Evolutionary conservation across 768 basidiomycete genomes (phyloP), one percentile per base, ranked within the genome.

Genomic region (Panaeolus papilionaceus): DNA sequence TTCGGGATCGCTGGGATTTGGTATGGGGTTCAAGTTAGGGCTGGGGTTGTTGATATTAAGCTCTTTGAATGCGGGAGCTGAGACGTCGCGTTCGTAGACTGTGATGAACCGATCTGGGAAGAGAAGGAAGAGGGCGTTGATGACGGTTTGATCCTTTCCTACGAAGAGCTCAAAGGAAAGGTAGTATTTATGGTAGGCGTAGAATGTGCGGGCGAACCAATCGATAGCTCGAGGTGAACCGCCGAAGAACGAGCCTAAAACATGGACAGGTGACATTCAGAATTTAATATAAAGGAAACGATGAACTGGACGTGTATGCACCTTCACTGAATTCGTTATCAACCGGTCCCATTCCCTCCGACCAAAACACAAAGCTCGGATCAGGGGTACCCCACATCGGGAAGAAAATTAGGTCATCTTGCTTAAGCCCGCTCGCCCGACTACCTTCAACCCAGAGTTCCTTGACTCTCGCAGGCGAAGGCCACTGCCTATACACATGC

Each of bases 191-290:
- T 88, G 88, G 67, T 85, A 85, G 0, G 79, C 76, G 71, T 86
- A 88, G 72, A 81, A 89, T 0, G 75, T 74, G 14, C 74, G 65
- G 0, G 79, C 72, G 75, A 79, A 88, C 86, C 85, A 87, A 4
- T 77, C 69, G 37, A 88, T 74, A 0, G 84, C 78, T 9, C 70
- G 44, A 1, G 82, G 83, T 0, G 81, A 73, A 10, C 86, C 86
- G 9, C 88, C 88, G 66, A 88, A 88, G 72, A 88, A 88, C 0
- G 87, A 86, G n/a, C 85, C 87, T 87, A 45, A 23, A 23, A 23
- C 23, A 23, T 23, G 10, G 6, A 51, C n/a, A 51, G 33, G 4
- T 16, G 40, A 37, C 28, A 16, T 14, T 14, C 11, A 28, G 54
- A 14, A 28, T 33, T 16, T 1, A 58, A 37, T 37, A 10, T 14